Conservation (phyloP, 2,329 filamentous ascomycete species). For the Botrytis cinerea region DNA sequence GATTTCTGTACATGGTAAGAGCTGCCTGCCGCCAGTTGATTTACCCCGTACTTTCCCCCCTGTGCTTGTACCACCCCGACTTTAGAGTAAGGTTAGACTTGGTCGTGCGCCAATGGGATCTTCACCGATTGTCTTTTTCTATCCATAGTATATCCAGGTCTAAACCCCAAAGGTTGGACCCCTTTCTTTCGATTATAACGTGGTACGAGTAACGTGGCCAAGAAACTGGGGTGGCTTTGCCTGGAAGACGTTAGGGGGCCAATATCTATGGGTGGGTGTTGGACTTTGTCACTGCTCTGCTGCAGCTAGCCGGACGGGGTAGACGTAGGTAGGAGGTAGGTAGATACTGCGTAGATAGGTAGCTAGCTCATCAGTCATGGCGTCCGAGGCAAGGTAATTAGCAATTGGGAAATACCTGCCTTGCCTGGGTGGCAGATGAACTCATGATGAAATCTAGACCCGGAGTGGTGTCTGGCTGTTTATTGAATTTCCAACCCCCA, state of each 20-base stretch:
- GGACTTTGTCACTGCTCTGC: background rate
- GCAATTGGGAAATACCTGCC: background rate
- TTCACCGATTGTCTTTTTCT: background rate
- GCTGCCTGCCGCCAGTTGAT: background rate
- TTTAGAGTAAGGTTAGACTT: background rate
- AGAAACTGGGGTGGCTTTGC: background rate
- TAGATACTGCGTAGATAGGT: background rate
- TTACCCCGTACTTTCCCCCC: constrained; percentile 6
- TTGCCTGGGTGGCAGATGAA: background rate
- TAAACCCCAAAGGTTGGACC: background rate
- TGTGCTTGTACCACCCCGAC: background rate
- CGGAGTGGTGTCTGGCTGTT: background rate
- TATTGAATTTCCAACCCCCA: background rate
- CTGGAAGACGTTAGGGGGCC: background rate
- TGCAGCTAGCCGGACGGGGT: background rate
- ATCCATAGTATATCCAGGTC: background rate
- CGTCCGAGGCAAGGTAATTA: background rate
- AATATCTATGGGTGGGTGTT: background rate
- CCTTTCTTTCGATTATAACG: background rate
- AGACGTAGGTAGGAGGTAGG: background rate
- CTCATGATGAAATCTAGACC: background rate
- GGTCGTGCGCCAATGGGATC: constrained; percentile 8
- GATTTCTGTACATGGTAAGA: constrained; percentile 7
- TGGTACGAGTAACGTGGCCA: background rate
- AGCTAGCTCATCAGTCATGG: background rate